Percentiles rank a stretch among this genome's conserved stretches.
phyloP scores from a whole-genome alignment of 495 filamentous ascomycete species.

The Hypomontagnella submonticulosa region DNA sequence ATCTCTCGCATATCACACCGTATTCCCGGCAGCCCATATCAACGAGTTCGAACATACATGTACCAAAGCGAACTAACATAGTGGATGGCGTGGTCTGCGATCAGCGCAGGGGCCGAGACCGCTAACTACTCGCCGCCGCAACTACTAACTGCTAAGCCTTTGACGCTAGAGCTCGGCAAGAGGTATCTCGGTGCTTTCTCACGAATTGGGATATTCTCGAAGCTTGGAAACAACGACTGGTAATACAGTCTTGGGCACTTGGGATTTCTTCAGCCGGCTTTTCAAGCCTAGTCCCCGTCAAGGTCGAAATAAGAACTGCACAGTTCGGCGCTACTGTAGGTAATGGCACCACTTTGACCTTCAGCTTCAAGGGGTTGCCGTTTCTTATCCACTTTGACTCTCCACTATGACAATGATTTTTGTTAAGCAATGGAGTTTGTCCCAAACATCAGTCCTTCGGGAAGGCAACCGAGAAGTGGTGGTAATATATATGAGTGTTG shows the following conservation, averaged over 20 bases:
- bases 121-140: slow-evolving; percentile 9
- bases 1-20: neutral
- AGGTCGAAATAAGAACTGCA: slow-evolving; percentile 22
- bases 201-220: slow-evolving; percentile 16
- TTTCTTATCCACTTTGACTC: slow-evolving; percentile 10
- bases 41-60: neutral
- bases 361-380: slow-evolving; percentile 10
- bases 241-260: slow-evolving; percentile 3
- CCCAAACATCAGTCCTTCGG: neutral
- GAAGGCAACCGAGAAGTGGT: slow-evolving; percentile 3
- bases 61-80: slow-evolving; percentile 1
- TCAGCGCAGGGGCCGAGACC: slow-evolving; percentile 38
- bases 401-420: neutral
- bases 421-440: neutral
- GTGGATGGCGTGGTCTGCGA: slow-evolving; percentile 8
- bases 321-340: slow-evolving; percentile 27
- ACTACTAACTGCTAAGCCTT: neutral
- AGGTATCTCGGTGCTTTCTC: slow-evolving; percentile 17
- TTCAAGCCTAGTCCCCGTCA: slow-evolving; percentile 18
- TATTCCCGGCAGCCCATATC: too few relatives aligned
- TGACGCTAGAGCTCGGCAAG: slow-evolving; percentile 5
- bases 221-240: neutral
- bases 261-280: slow-evolving; percentile 17
- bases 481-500: slow-evolving; percentile 9
- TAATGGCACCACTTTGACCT: slow-evolving; percentile 24